Conservation (phyloP, 768 basidiomycete species). For the Calocybe gangraenosa region DNA sequence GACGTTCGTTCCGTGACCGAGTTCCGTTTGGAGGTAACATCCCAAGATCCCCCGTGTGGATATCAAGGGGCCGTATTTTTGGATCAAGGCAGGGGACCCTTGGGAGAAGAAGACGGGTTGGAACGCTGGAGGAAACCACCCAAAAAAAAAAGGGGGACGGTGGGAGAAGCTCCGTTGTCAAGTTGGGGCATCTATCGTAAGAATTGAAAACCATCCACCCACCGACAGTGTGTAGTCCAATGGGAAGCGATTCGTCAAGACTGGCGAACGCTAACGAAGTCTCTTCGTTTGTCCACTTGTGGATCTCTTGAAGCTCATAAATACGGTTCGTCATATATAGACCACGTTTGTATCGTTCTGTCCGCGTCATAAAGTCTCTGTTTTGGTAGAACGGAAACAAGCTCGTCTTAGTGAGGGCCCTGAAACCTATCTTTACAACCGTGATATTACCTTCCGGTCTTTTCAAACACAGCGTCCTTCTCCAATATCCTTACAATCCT, state of each 20-base stretch:
- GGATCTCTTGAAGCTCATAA: slow-evolving; percentile 51
- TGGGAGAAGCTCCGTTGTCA: neutral
- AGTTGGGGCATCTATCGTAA: no score
- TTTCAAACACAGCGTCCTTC: slow-evolving; percentile 57
- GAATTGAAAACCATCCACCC: slow-evolving; percentile 9
- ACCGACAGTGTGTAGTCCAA: slow-evolving; percentile 36
- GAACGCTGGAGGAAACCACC: slow-evolving; percentile 44
- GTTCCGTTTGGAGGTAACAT: slow-evolving; percentile 75
- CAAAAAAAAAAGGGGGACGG: no score
- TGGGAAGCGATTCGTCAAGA: slow-evolving; percentile 51
- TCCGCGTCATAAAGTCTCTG: slow-evolving; percentile 56
- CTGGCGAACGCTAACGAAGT: slow-evolving; percentile 39
- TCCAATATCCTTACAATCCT: slow-evolving; percentile 42
- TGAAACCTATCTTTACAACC: neutral
- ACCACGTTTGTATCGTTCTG: slow-evolving; percentile 53
- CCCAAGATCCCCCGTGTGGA: slow-evolving; percentile 58
- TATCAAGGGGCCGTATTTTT: slow-evolving; percentile 47
- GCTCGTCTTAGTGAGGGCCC: neutral
- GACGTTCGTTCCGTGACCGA: slow-evolving; percentile 76
- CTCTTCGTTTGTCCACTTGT: slow-evolving; percentile 51
- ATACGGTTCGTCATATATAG: slow-evolving; percentile 52
- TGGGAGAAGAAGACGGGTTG: slow-evolving; percentile 65
- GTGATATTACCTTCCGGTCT: slow-evolving; percentile 42
- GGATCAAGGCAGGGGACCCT: slow-evolving; percentile 48
- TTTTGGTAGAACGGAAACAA: no score